Evolutionary conservation across 139 green algal genomes (phyloP).

Genomic region (Diplosphaera chodatii): DNA sequence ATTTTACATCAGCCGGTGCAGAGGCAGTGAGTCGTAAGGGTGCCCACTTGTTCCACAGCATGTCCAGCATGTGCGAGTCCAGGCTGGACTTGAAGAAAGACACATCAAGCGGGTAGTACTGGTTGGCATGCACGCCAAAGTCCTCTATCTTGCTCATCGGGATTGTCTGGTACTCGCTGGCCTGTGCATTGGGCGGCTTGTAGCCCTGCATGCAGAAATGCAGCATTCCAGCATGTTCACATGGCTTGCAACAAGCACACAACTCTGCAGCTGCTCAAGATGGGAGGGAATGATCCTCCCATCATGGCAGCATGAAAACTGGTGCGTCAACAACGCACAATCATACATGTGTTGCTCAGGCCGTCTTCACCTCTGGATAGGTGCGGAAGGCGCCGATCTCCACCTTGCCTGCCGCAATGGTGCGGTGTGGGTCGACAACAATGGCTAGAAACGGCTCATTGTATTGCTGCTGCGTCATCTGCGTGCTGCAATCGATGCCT

Average conservation of each 20-base stretch:
- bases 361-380: conserved; percentile 41
- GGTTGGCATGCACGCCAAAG: conserved; percentile 82
- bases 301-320: too few species aligned
- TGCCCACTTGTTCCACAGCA: conserved; percentile 82
- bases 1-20: too few species aligned
- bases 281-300: too few species aligned
- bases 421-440: conserved; percentile 94
- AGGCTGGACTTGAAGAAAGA: conserved; percentile 91
- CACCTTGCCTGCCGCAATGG: conserved; percentile 92
- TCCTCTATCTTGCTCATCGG: conserved; percentile 98
- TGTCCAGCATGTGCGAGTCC: conserved; percentile 77
- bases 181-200: conserved; percentile 71
- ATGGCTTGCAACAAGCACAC: too few species aligned
- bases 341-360: not conserved
- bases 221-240: not conserved
- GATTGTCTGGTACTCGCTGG: conserved; percentile 95
- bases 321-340: too few species aligned
- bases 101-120: conserved; percentile 81
- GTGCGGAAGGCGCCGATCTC: conserved; percentile 94
- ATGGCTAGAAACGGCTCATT: conserved; percentile 92
- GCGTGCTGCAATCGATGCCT: conserved; percentile 80
- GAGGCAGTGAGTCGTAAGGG: too few species aligned
- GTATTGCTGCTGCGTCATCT: conserved; percentile 71
- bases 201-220: conserved; percentile 40
- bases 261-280: too few species aligned